Conservation (phyloP, 2,329 filamentous ascomycete species). For the Fusarium goolgardi region DNA sequence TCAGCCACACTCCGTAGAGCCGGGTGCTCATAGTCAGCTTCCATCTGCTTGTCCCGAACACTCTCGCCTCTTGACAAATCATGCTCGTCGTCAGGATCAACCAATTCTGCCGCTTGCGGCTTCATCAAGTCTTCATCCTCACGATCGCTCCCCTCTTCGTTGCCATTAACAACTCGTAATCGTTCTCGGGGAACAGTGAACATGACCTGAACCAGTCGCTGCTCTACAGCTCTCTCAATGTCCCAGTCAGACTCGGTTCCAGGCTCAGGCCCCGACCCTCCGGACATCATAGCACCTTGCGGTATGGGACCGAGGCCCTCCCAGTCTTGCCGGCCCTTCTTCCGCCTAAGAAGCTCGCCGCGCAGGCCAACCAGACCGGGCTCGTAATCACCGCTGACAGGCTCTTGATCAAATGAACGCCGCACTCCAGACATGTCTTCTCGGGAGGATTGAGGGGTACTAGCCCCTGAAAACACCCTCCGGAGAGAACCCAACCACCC, state of each 20-base stretch:
- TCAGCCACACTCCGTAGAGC: slow-evolving; percentile 10
- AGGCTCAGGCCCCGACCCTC: slow-evolving; percentile 50
- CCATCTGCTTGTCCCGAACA: slow-evolving; percentile 26
- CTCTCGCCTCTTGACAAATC: slow-evolving; percentile 24
- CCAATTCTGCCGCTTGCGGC: slow-evolving; percentile 54
- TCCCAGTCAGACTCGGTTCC: slow-evolving; percentile 76
- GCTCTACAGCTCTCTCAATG: slow-evolving; percentile 77
- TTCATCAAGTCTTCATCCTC: slow-evolving; percentile 47
- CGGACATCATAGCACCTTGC: slow-evolving; percentile 43
- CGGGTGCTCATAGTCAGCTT: not conserved
- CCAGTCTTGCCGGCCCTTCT: slow-evolving; percentile 68
- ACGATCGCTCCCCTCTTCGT: slow-evolving; percentile 54
- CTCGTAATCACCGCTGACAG: slow-evolving; percentile 58
- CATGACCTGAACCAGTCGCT: slow-evolving; percentile 81
- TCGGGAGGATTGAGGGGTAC: slow-evolving; percentile 43
- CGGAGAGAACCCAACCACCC: slow-evolving; percentile 77
- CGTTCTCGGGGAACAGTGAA: slow-evolving; percentile 92
- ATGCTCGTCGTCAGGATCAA: slow-evolving; percentile 54
- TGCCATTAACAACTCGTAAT: slow-evolving; percentile 89
- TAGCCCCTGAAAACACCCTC: slow-evolving; percentile 67
- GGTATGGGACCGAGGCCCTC: slow-evolving; percentile 50
- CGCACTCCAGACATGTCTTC: slow-evolving; percentile 48
- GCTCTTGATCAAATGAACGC: slow-evolving; percentile 51
- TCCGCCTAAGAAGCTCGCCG: slow-evolving; percentile 63
- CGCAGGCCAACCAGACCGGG: slow-evolving; percentile 57